phyloP scores from a whole-genome alignment of 495 filamentous ascomycete species.

The Neurospora sp. region DNA sequence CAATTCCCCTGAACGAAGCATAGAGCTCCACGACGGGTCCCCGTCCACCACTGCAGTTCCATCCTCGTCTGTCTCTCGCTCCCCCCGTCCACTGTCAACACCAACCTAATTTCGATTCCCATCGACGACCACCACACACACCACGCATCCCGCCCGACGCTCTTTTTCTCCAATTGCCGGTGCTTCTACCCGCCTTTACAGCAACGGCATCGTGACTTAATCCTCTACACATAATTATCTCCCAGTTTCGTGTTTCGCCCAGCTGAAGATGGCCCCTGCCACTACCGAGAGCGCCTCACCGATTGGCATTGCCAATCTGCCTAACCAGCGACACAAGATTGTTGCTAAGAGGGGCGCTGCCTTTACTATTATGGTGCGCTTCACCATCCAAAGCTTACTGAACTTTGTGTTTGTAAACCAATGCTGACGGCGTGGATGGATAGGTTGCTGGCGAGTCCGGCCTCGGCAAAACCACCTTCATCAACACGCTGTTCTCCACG shows the following conservation, averaged over 20 bases:
- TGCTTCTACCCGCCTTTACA: slow-evolving; percentile 7
- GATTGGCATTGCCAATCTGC: slow-evolving; percentile 99
- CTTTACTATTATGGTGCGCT: slow-evolving; percentile 93
- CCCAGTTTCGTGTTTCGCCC: slow-evolving; percentile 4
- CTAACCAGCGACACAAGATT: slow-evolving; percentile 99
- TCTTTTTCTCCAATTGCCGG: slow-evolving; percentile 8
- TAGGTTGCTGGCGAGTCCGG: slow-evolving; percentile 98
- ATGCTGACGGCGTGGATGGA: slow-evolving; percentile 21
- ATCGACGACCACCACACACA: not conserved
- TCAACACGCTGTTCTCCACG: slow-evolving; percentile 99
- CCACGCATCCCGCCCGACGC: slow-evolving; percentile 1
- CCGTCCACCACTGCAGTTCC: not conserved
- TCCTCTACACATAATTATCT: slow-evolving; percentile 4
- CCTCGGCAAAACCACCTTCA: slow-evolving; percentile 98
- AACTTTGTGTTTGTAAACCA: not conserved
- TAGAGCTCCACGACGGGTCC: slow-evolving; percentile 14
- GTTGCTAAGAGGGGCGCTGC: slow-evolving; percentile 97
- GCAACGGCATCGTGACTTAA: slow-evolving; percentile 5
- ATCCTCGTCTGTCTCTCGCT: slow-evolving; percentile 7
- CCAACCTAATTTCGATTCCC: slow-evolving; percentile 12
- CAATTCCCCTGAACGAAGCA: slow-evolving; percentile 28
- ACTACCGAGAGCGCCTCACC: slow-evolving; percentile 79
- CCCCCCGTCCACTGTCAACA: slow-evolving; percentile 14
- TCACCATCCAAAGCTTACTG: not conserved
- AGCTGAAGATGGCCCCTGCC: slow-evolving; percentile 56